Evolutionary conservation across 768 basidiomycete species (phyloP).

Genomic region (Artomyces pyxidatus): DNA sequence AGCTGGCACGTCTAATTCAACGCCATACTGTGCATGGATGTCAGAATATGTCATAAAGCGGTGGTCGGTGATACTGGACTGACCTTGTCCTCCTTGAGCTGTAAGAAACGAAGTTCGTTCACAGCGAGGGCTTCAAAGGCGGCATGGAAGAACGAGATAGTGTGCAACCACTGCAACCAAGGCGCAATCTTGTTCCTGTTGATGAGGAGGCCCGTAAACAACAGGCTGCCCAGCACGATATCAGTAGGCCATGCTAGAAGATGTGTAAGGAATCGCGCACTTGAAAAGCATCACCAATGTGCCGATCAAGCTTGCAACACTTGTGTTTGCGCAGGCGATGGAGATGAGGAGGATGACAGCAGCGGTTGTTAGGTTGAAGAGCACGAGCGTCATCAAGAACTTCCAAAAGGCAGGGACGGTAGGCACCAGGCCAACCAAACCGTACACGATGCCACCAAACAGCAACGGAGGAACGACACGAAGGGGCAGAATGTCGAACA

Average conservation of each 20-base stretch:
- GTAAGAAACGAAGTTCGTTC: conserved; percentile 91
- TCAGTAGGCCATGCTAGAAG: not conserved
- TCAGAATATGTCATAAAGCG: not conserved
- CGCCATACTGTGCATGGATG: conserved; percentile 71
- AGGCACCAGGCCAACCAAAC: conserved; percentile 90
- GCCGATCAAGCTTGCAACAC: conserved; percentile 89
- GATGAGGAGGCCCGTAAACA: conserved; percentile 93
- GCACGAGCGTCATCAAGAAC: conserved; percentile 89
- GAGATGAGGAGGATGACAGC: conserved; percentile 87
- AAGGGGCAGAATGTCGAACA: conserved; percentile 94
- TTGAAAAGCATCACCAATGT: conserved; percentile 98
- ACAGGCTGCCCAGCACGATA: conserved; percentile 42
- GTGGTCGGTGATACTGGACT: conserved; percentile 17
- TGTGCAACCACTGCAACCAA: conserved; percentile 79
- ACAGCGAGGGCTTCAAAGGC: conserved; percentile 97
- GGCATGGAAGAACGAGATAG: conserved; percentile 95
- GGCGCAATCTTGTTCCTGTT: conserved; percentile 80
- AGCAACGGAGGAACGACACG: conserved; percentile 92
- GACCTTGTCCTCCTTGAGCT: conserved; percentile 86
- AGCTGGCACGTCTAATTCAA: conserved; percentile 93
- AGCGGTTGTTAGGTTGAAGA: conserved; percentile 96
- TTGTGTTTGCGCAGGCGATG: conserved; percentile 78
- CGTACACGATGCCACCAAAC: conserved; percentile 93
- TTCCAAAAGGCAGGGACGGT: conserved; percentile 93
- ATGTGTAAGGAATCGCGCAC: conserved; percentile 39